Evolutionary conservation across 345 rosid genomes (phyloP), one percentile per base, ranked within the genome.

Genomic region (Eucalyptus tenuipes): DNA sequence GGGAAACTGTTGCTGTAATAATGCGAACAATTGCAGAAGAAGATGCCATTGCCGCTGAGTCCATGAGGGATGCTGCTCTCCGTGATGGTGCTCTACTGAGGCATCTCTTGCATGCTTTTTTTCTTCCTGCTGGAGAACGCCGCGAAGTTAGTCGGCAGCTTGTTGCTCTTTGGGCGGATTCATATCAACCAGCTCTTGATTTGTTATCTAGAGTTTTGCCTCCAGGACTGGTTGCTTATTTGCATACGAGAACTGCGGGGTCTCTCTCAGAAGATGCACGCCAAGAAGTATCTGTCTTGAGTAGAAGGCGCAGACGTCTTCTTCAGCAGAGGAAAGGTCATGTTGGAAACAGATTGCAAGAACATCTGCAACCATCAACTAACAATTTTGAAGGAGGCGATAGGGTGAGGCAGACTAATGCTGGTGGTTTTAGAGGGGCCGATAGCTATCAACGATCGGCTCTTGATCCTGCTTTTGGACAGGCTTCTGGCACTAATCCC

Each of bases 91-190:
- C 99, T 91, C 89, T 98, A 92, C 90, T 96, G 91, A 97, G 99
- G 96, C 99, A 98, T 93, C 93, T 98, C 88, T 94, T 95, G 90
- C 96, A 97, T 92, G 98, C 99, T 29, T 98, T 95, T 92, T 95
- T 93, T 88, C 94, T 96, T 92, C 95, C 97, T 91, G 92, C 96
- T 89, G 98, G 98, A 89, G 99, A 98, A 94, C 95, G 98, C 14
- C 95, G 99, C 10, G 99, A 97, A 91, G 97, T 98, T 89, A 98
- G 99, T 93, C 95, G 95, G 89, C 99, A 98, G 92, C 99, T 98
- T 94, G 99, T 98, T 87, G 99, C 99, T 89, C 96, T 98, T 85
- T 98, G 99, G 99, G 99, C 99, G 22, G 99, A 98, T 94, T 98
- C 99, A 88, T 97, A 98, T 91, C 99, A 96, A 91, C 99, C 99